Base-by-base conservation (phyloP, 2,329 filamentous ascomycete species). In the Moelleriella libera region DNA sequence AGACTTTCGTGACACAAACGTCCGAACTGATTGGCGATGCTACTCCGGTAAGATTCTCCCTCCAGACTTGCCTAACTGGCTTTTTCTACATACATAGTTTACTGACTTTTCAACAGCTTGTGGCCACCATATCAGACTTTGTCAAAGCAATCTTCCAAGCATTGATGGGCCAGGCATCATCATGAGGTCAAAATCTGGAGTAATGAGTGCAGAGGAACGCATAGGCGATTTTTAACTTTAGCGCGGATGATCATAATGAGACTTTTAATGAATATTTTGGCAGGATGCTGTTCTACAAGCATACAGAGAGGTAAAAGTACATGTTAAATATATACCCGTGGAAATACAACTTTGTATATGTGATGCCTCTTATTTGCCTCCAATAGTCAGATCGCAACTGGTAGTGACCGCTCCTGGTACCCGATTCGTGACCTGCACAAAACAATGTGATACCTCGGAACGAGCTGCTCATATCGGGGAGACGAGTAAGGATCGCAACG, bases 21-120 rank as follows among this genome's bases (percentile, higher is more conserved):
- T 60, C 59, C 2, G 67, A 70, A 48, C 54, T 70, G 34, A 70
- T 69, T 53, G 63, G 60, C 30, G 65, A 68, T 48, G 65, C 65
- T 3, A 67, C 65, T 52, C 65, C 64, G 46, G 63, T 67, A 64
- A 59, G 63, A 51, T 42, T 5, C 14, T 8, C 21, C 6, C 41
- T 6, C 29, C 12, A 30, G 37, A 4, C 21, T 31, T 21, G 21
- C 21, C 14, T 40, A 21, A 45, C 31, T 34, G 14, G 41, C 39
- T 45, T 34, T 44, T 46, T 6, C 47, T 44, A 21, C 21, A 21
- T 45, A 7, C n/a, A 1, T 12, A 9, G 5, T 3, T 37, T 12
- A 34, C 47, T 43, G 45, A 50, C 37, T 10, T 41, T 30, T 41
- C 14, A 29, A 46, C 41, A 62, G 60, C 59, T 63, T 12, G 54